These are phyloP conservation scores for Cordyceps fumosorosea DNA, from an alignment of 2,329 filamentous ascomycete species.

Conservation along the genomic window DNA sequence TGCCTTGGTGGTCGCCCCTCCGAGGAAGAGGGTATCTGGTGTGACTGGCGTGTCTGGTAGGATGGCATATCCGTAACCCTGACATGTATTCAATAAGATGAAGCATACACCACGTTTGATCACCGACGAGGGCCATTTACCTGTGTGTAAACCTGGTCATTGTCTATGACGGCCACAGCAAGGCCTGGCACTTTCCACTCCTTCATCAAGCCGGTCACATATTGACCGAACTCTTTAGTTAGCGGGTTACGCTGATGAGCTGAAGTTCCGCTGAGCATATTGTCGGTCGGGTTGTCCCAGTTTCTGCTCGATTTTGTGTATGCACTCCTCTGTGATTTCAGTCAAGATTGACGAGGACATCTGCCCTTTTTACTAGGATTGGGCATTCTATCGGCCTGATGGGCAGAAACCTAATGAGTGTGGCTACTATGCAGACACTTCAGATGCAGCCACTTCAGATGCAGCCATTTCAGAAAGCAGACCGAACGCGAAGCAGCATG, in stretches of 20 bases:
- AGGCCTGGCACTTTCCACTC: conserved; percentile 24
- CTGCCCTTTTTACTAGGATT: too few relatives aligned
- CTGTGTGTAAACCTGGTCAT: conserved; percentile 20
- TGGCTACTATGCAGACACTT: too few relatives aligned
- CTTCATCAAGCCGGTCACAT: conserved; percentile 15
- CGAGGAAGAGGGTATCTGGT: background rate
- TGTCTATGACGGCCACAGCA: conserved; percentile 23
- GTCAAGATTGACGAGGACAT: too few relatives aligned
- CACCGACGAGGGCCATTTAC: conserved; percentile 12
- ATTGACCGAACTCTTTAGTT: conserved; percentile 14
- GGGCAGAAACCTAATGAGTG: too few relatives aligned
- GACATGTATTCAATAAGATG: background rate
- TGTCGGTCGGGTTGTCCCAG: too few relatives aligned
- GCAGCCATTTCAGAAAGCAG: background rate
- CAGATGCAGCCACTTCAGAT: too few relatives aligned
- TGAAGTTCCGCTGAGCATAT: too few relatives aligned
- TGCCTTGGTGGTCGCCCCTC: conserved; percentile 1
- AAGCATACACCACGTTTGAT: conserved; percentile 1
- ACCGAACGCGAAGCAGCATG: background rate
- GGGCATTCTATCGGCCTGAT: too few relatives aligned
- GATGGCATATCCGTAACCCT: background rate
- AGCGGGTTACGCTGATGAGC: conserved; percentile 13
- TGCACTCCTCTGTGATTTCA: too few relatives aligned
- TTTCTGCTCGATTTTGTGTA: too few relatives aligned
- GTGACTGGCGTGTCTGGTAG: background rate